Conservation (phyloP, 202 grass and related monocot species). For the Saccharum hybrid region DNA sequence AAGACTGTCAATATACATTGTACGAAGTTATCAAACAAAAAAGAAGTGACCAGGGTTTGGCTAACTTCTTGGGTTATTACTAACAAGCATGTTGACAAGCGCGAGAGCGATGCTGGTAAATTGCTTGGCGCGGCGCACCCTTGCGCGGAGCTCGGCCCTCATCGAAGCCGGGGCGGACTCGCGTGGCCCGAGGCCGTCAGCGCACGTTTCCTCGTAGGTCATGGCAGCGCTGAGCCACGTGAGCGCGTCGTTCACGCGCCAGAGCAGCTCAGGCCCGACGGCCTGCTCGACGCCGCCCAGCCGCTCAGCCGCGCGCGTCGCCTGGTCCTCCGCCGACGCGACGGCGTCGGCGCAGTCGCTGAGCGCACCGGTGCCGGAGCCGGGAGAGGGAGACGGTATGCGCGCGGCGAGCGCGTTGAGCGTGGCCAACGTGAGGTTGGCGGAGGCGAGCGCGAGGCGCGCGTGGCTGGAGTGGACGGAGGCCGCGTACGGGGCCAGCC, state of each 20-base stretch:
- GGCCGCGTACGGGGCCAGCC: slow-evolving; percentile 2
- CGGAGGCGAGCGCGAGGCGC: slow-evolving; percentile 23
- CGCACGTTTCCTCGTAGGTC: slow-evolving; percentile 31
- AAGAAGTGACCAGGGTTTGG: neutral
- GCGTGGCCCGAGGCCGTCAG: neutral
- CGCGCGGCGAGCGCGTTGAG: neutral
- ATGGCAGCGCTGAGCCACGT: slow-evolving; percentile 32
- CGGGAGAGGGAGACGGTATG: neutral
- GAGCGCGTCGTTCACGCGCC: slow-evolving; percentile 7
- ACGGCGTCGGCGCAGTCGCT: slow-evolving; percentile 14
- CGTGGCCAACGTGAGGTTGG: slow-evolving; percentile 11
- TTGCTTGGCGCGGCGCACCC: slow-evolving; percentile 9
- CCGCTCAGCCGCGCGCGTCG: slow-evolving; percentile 16
- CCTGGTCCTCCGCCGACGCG: neutral
- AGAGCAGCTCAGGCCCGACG: neutral
- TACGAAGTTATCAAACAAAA: no score
- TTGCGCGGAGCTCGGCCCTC: slow-evolving; percentile 32
- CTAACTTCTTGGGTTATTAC: neutral
- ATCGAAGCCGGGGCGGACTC: neutral
- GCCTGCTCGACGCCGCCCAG: slow-evolving; percentile 24
- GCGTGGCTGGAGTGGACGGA: slow-evolving; percentile 21
- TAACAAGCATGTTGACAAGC: slow-evolving; percentile 20
- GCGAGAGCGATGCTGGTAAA: slow-evolving; percentile 31
- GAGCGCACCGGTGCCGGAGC: neutral
- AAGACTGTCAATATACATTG: no score